Evolutionary conservation across 2,329 filamentous ascomycete species (phyloP).

Genomic region (Paraphaeosphaeria minitans): DNA sequence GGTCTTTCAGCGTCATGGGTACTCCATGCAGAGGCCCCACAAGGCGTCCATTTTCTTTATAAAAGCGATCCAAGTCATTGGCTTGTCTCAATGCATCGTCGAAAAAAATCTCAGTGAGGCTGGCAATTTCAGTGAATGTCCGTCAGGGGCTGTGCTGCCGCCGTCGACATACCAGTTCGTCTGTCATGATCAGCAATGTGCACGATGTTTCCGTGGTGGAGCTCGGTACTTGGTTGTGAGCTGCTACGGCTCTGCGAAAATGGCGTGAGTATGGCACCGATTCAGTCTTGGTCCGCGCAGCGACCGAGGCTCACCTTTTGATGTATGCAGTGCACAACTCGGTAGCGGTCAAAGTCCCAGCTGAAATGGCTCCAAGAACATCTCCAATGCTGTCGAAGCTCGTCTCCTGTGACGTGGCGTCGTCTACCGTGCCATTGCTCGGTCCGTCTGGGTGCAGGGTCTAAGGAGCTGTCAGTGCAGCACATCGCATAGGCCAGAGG

Average conservation of each 20-base stretch:
- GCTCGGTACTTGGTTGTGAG: constrained; percentile 36
- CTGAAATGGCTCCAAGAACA: constrained; percentile 31
- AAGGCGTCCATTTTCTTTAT: constrained; percentile 40
- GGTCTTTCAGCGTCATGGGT: constrained; percentile 56
- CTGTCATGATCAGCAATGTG: constrained; percentile 31
- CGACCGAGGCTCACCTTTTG: constrained; percentile 30
- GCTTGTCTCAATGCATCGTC: constrained; percentile 50
- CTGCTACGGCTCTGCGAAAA: constrained; percentile 33
- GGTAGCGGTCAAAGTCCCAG: constrained; percentile 34
- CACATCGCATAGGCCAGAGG: constrained; percentile 2
- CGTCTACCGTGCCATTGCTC: constrained; percentile 6
- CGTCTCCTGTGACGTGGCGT: constrained; percentile 10
- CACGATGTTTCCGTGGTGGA: neutral
- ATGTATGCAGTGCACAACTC: constrained; percentile 38
- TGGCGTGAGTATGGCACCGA: constrained; percentile 46
- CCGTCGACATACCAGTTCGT: constrained; percentile 48
- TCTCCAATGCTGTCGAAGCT: constrained; percentile 25
- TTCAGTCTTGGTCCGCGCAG: neutral
- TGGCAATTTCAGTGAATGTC: constrained; percentile 55
- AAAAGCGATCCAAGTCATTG: constrained; percentile 49
- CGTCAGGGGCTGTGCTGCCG: constrained; percentile 43
- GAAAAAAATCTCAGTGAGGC: constrained; percentile 56
- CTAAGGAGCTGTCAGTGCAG: constrained; percentile 21
- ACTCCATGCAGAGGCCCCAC: constrained; percentile 56
- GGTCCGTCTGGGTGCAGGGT: constrained; percentile 17